Evolutionary conservation across 495 filamentous ascomycete genomes (phyloP).

Genomic region (Aspergillus affinis): DNA sequence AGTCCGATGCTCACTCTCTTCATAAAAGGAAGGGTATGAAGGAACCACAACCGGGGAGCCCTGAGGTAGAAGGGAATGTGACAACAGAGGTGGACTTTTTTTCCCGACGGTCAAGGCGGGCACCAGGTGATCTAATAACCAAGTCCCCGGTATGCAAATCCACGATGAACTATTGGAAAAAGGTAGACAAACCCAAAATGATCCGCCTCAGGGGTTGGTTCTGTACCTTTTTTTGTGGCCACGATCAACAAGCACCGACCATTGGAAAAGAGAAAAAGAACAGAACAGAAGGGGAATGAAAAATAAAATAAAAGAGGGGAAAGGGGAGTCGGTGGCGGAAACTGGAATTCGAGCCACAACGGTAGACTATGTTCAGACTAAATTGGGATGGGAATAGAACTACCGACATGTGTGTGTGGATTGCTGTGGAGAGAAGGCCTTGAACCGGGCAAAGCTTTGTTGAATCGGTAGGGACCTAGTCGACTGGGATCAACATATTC

Average conservation of each 20-base stretch:
- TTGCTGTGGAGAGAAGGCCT: constrained; percentile 10
- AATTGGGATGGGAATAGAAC: constrained; percentile 8
- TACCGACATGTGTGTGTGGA: constrained; percentile 15
- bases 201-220: constrained; percentile 7
- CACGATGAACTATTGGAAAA: constrained; percentile 7
- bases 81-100: not conserved
- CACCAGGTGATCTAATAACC: constrained; percentile 2
- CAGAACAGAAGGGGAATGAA: constrained; percentile 3
- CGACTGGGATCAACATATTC: constrained; percentile 1
- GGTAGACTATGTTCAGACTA: constrained; percentile 1
- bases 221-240: not conserved
- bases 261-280: constrained; percentile 4
- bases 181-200: not conserved
- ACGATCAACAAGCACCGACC: not conserved
- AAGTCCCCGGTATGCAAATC: not conserved
- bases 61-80: not conserved
- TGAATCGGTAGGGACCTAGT: constrained; percentile 5
- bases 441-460: constrained; percentile 15
- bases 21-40: not conserved
- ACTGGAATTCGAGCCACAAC: constrained; percentile 8
- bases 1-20: constrained; percentile 15
- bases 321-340: not conserved
- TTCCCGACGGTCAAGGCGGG: not conserved
- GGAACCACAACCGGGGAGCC: constrained; percentile 1
- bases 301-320: constrained; percentile 7